These are phyloP conservation scores for Candolleomyces aberdarensis DNA, from an alignment of 768 basidiomycete species.

Conservation along the genomic window DNA sequence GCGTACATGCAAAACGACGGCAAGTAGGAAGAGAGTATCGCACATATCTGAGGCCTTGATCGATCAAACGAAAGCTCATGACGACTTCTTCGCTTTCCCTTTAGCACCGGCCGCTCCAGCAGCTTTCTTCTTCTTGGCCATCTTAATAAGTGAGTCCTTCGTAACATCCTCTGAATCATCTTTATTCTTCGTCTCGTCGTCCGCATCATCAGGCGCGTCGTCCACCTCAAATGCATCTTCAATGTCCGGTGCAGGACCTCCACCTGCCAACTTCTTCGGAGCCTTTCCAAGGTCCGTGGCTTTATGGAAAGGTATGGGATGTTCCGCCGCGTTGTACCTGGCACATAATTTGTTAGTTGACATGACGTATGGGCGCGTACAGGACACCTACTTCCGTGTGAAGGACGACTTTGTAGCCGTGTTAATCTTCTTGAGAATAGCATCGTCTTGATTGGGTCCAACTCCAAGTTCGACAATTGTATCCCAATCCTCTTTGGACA, in stretches of 20 bases:
- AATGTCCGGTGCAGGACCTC: slow-evolving; percentile 77
- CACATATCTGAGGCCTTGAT: slow-evolving; percentile 4
- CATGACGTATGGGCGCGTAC: background rate
- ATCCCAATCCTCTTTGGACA: slow-evolving; percentile 97
- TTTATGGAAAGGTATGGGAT: slow-evolving; percentile 95
- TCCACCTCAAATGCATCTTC: slow-evolving; percentile 78
- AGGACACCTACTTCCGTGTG: slow-evolving; percentile 68
- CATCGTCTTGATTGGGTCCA: slow-evolving; percentile 70
- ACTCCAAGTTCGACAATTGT: slow-evolving; percentile 91
- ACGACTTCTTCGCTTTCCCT: slow-evolving; percentile 11
- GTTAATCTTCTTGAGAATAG: slow-evolving; percentile 80
- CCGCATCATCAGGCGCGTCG: slow-evolving; percentile 35
- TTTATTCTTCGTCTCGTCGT: slow-evolving; percentile 30
- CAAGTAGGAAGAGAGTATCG: background rate
- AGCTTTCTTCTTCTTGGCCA: slow-evolving; percentile 43
- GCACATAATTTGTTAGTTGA: too few relatives aligned
- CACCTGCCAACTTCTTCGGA: slow-evolving; percentile 72
- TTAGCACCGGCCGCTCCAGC: slow-evolving; percentile 6
- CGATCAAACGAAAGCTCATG: too few relatives aligned
- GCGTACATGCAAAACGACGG: background rate
- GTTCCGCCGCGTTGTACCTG: slow-evolving; percentile 86
- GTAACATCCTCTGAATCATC: slow-evolving; percentile 43
- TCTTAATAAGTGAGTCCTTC: slow-evolving; percentile 60
- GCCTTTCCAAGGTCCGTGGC: slow-evolving; percentile 74
- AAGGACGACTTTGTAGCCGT: slow-evolving; percentile 79